Conservation (phyloP, 495 filamentous ascomycete species). For the Aspergillus sclerotioniger region DNA sequence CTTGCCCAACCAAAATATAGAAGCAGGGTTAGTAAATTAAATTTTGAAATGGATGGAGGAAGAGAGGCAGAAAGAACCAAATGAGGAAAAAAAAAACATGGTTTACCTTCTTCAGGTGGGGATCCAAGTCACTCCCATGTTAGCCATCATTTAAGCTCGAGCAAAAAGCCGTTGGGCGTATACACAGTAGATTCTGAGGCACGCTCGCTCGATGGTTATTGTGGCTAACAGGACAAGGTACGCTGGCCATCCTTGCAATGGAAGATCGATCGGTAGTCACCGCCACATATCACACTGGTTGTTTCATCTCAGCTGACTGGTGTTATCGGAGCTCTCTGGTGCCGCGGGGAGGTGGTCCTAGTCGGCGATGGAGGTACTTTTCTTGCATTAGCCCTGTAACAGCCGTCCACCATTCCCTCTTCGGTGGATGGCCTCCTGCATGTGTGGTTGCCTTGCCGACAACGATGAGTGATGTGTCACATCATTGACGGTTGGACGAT, state of each 20-base stretch:
- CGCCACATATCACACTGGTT: slow-evolving; percentile 5
- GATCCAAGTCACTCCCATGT: not conserved
- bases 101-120: not conserved
- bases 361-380: slow-evolving; percentile 2
- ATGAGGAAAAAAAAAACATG: not conserved
- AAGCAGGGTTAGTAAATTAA: too few relatives aligned
- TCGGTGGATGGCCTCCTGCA: slow-evolving; percentile 20
- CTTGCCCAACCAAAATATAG: too few relatives aligned
- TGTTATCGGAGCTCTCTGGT: slow-evolving; percentile 5
- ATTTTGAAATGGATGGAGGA: too few relatives aligned
- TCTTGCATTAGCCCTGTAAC: slow-evolving; percentile 21
- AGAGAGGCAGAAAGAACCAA: not conserved
- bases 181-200: not conserved
- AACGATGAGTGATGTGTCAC: slow-evolving; percentile 23
- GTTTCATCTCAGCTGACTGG: slow-evolving; percentile 9
- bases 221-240: not conserved
- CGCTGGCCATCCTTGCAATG: not conserved
- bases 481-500: slow-evolving; percentile 4
- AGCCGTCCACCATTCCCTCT: slow-evolving; percentile 7
- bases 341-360: slow-evolving; percentile 1
- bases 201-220: not conserved
- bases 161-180: too few relatives aligned
- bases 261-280: not conserved
- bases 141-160: not conserved
- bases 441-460: slow-evolving; percentile 25